These are phyloP conservation scores for Opeltia flavorubescens DNA, from an alignment of 495 filamentous ascomycete genomes.

Conservation along the genomic window DNA sequence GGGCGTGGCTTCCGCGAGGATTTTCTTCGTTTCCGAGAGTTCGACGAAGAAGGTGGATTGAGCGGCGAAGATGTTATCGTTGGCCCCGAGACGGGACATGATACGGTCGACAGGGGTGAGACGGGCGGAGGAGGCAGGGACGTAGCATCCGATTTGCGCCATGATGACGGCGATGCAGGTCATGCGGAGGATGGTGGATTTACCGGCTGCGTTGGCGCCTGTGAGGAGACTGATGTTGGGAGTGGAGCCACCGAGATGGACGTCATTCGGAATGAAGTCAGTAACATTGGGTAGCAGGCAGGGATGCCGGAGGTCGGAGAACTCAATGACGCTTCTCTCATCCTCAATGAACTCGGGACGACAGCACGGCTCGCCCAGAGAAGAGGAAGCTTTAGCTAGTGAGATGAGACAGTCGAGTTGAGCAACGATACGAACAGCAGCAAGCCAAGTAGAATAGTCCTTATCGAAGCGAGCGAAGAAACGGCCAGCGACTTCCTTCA, in stretches of 20 bases:
- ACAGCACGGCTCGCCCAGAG: constrained; percentile 76
- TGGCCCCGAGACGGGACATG: constrained; percentile 96
- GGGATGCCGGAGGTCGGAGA: constrained; percentile 84
- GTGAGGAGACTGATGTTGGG: constrained; percentile 87
- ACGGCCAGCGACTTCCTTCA: constrained; percentile 69
- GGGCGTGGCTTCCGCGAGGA: constrained; percentile 85
- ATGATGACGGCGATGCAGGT: constrained; percentile 94
- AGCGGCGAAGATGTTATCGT: constrained; percentile 97
- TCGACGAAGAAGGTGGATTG: constrained; percentile 99
- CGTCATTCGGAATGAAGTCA: constrained; percentile 95
- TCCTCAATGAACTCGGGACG: constrained; percentile 74
- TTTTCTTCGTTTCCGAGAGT: constrained; percentile 95
- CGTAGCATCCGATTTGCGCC: constrained; percentile 94
- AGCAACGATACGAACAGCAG: constrained; percentile 70
- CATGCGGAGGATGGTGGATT: constrained; percentile 97
- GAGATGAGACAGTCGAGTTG: constrained; percentile 93
- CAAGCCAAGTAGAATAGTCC: constrained; percentile 76
- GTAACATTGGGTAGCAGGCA: constrained; percentile 79
- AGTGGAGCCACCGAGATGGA: constrained; percentile 64
- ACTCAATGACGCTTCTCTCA: constrained; percentile 74
- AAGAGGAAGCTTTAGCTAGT: constrained; percentile 71
- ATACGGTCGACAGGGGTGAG: constrained; percentile 91
- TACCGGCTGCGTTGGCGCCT: constrained; percentile 93
- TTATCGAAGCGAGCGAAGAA: constrained; percentile 83
- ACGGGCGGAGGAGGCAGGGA: constrained; percentile 70